Evolutionary conservation across 140 eudicot genomes (phyloP).

Genomic region (Oenanthe javanica): DNA sequence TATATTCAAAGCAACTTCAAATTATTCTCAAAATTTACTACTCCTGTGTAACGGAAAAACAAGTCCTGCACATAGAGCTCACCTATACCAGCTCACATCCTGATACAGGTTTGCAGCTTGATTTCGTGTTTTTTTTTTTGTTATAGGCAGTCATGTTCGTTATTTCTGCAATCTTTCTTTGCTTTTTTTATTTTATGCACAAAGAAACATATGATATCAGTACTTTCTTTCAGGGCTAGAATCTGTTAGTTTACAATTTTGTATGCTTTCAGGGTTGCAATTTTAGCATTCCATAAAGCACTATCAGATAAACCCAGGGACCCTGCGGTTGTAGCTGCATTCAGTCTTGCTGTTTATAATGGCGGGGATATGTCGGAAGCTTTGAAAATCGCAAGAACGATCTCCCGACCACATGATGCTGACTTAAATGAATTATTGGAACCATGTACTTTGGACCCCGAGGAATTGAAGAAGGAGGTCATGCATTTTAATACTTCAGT

Average conservation of each 20-base stretch:
- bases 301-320: constrained; percentile 49
- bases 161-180: background rate
- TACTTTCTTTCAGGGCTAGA: background rate
- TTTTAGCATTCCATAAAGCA: constrained; percentile 80
- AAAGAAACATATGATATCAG: background rate
- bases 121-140: background rate
- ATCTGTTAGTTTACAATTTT: background rate
- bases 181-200: background rate
- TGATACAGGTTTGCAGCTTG: background rate
- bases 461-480: constrained; percentile 38
- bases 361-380: constrained; percentile 88
- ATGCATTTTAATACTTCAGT: constrained; percentile 49
- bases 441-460: constrained; percentile 28
- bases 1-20: background rate
- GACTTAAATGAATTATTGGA: constrained; percentile 52
- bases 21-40: background rate
- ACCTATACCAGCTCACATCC: background rate
- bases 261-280: constrained; percentile 55
- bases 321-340: constrained; percentile 71
- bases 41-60: background rate
- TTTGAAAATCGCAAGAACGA: constrained; percentile 45
- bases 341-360: constrained; percentile 65
- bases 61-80: background rate
- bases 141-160: background rate
- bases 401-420: constrained; percentile 34